Conservation (phyloP, 2,329 filamentous ascomycete genomes). For the Penicillium concentricum region DNA sequence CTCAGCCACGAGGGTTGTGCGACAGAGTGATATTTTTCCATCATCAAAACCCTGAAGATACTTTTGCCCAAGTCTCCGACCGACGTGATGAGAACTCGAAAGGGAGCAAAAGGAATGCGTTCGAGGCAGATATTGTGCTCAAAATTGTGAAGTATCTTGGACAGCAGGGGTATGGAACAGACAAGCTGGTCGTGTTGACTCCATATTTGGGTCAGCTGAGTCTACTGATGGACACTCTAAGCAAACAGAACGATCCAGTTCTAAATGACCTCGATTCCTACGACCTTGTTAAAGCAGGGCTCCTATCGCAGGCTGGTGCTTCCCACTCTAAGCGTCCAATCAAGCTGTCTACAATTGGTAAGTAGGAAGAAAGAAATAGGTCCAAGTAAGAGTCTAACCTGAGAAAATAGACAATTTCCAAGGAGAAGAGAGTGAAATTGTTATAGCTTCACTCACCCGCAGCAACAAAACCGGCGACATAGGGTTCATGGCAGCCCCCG, state of each 20-base stretch:
- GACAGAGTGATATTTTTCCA: slow-evolving; percentile 66
- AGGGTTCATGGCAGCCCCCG: slow-evolving; percentile 66
- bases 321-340: slow-evolving; percentile 54
- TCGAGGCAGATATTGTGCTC: slow-evolving; percentile 66
- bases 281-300: slow-evolving; percentile 62
- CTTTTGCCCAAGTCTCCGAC: slow-evolving; percentile 47
- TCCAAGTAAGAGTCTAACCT: neutral
- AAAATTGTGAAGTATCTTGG: slow-evolving; percentile 65
- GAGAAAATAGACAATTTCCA: slow-evolving; percentile 67
- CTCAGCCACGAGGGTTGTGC: slow-evolving; percentile 56
- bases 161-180: slow-evolving; percentile 68
- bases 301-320: slow-evolving; percentile 56
- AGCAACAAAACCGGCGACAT: slow-evolving; percentile 65
- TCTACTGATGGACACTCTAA: slow-evolving; percentile 55
- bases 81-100: slow-evolving; percentile 51
- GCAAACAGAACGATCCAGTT: slow-evolving; percentile 59
- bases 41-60: slow-evolving; percentile 57
- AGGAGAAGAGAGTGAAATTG: slow-evolving; percentile 72
- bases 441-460: slow-evolving; percentile 66
- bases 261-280: slow-evolving; percentile 67
- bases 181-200: slow-evolving; percentile 66
- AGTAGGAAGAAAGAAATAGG: slow-evolving; percentile 22
- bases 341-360: slow-evolving; percentile 68
- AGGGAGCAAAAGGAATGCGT: slow-evolving; percentile 61
- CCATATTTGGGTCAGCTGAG: slow-evolving; percentile 70